Evolutionary conservation across 2,329 filamentous ascomycete species (phyloP).

Genomic region (Fusarium caatingaense): DNA sequence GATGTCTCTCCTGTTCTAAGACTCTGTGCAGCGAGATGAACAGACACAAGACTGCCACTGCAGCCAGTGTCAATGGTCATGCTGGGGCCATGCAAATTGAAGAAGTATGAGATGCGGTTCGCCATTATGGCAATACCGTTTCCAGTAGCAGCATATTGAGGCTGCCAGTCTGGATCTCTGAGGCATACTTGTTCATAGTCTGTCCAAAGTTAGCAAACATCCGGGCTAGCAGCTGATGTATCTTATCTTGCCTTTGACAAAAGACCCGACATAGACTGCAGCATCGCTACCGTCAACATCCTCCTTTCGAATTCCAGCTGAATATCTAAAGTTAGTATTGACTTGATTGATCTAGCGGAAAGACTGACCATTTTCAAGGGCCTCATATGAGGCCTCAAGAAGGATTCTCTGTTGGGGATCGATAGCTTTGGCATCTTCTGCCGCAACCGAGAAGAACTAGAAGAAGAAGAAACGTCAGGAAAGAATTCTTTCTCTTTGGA

Average conservation of each 20-base stretch:
- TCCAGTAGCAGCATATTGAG: slow-evolving; percentile 65
- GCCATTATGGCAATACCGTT: slow-evolving; percentile 65
- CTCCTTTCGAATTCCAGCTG: slow-evolving; percentile 59
- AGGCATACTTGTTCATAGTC: slow-evolving; percentile 64
- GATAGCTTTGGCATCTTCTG: slow-evolving; percentile 63
- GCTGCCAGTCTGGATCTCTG: slow-evolving; percentile 61
- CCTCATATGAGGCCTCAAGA: slow-evolving; percentile 63
- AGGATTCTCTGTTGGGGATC: slow-evolving; percentile 66
- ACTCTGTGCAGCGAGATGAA: slow-evolving; percentile 65
- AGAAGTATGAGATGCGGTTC: slow-evolving; percentile 67
- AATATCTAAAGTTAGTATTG: neutral
- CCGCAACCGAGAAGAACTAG: slow-evolving; percentile 63
- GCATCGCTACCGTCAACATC: slow-evolving; percentile 58
- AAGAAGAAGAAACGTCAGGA: slow-evolving; percentile 6
- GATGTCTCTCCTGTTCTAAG: slow-evolving; percentile 59
- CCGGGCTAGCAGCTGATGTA: neutral
- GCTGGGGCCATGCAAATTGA: slow-evolving; percentile 66
- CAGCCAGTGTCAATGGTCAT: slow-evolving; percentile 71
- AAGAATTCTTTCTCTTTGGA: neutral
- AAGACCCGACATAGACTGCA: slow-evolving; percentile 63
- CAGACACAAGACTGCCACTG: slow-evolving; percentile 64
- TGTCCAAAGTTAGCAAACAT: slow-evolving; percentile 35
- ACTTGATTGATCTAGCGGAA: neutral
- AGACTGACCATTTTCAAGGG: slow-evolving; percentile 59
- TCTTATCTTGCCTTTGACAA: slow-evolving; percentile 57